Percentiles rank a stretch among this genome's conserved stretches.
phyloP scores from a whole-genome alignment of 2,329 filamentous ascomycete species.

The Epichloe festucae region DNA sequence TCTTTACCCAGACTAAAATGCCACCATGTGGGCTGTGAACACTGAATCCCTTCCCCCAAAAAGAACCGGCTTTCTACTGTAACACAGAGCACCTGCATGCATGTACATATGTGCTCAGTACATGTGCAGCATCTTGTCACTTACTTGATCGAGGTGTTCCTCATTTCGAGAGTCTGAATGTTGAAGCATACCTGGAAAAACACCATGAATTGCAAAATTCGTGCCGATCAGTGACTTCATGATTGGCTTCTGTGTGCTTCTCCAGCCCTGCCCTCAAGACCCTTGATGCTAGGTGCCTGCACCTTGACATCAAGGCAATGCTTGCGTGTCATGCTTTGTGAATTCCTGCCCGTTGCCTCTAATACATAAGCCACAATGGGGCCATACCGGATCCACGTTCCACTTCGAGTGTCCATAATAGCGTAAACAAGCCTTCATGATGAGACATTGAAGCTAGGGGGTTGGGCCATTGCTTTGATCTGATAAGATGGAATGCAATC shows the following conservation, averaged over 20 bases:
- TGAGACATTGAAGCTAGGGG: not conserved
- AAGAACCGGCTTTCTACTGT: no score
- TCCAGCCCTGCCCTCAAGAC: not conserved
- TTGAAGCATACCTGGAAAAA: no score
- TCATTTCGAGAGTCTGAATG: no score
- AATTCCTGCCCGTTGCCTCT: not conserved
- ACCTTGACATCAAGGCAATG: not conserved
- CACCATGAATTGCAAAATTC: not conserved
- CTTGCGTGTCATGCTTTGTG: no score
- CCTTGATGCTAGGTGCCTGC: not conserved
- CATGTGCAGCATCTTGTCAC: not conserved
- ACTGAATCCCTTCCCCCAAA: not conserved
- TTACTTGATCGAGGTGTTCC: not conserved
- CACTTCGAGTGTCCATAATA: not conserved
- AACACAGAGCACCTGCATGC: no score
- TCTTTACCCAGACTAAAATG: not conserved
- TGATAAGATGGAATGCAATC: slow-evolving; percentile 3
- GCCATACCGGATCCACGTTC: not conserved
- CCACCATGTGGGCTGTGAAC: not conserved
- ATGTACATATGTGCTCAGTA: no score
- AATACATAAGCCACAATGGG: not conserved
- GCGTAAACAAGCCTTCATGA: not conserved
- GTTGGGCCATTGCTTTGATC: not conserved
- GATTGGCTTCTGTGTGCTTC: not conserved
- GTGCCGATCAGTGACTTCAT: not conserved